Evolutionary conservation across 768 basidiomycete genomes (phyloP).

Genomic region (Suillus variegatus): DNA sequence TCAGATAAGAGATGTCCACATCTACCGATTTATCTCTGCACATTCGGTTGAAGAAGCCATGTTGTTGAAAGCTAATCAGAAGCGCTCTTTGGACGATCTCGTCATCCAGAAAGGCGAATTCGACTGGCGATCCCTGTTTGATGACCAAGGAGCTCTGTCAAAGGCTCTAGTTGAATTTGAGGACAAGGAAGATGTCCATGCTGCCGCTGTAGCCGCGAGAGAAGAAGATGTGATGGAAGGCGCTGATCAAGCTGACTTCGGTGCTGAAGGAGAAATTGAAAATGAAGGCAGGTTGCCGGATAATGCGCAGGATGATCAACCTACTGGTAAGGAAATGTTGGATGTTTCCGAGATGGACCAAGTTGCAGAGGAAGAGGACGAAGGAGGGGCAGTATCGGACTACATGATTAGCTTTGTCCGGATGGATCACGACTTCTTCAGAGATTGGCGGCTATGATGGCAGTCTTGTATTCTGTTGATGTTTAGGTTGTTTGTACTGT

Average conservation of each 20-base stretch:
- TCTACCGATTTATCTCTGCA: conserved; percentile 89
- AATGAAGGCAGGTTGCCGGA: conserved; percentile 12
- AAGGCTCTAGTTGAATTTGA: conserved; percentile 83
- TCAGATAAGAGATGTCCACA: conserved; percentile 94
- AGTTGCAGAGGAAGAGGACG: conserved; percentile 43
- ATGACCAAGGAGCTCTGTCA: conserved; percentile 61
- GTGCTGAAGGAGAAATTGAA: conserved; percentile 40
- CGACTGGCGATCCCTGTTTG: conserved; percentile 87
- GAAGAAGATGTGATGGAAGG: conserved; percentile 75
- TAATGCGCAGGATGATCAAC: conserved; percentile 13
- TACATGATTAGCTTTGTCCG: conserved; percentile 79
- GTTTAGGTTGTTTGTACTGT: neutral
- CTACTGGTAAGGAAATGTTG: conserved; percentile 30
- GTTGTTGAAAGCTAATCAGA: conserved; percentile 97
- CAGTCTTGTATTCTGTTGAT: conserved; percentile 15
- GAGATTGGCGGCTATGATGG: conserved; percentile 61
- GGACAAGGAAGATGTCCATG: conserved; percentile 84
- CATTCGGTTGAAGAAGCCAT: conserved; percentile 96
- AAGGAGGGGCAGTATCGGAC: conserved; percentile 77
- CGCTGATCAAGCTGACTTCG: conserved; percentile 82
- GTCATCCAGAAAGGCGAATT: conserved; percentile 95
- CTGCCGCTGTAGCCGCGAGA: conserved; percentile 73
- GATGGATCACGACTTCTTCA: conserved; percentile 68
- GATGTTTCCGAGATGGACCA: conserved; percentile 31
- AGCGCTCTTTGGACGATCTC: conserved; percentile 84